Evolutionary conservation across 2,329 filamentous ascomycete genomes (phyloP).

Genomic region (Monosporascus ibericus): DNA sequence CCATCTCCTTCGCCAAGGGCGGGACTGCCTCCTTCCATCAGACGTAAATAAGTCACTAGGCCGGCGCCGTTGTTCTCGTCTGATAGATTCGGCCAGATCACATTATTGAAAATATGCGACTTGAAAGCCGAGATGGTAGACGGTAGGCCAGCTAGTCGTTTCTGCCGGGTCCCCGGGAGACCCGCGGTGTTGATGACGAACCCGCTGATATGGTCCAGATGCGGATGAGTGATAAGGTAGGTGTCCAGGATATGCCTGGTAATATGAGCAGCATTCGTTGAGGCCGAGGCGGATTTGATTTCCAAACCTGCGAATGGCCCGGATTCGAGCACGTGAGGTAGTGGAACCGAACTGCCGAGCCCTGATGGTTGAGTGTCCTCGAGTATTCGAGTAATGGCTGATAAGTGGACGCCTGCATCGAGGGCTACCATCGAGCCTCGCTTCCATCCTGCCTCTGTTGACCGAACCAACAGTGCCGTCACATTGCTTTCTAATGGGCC

Average conservation of each 20-base stretch:
- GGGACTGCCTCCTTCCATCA: constrained; percentile 83
- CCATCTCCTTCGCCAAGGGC: constrained; percentile 74
- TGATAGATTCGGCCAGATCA: constrained; percentile 95
- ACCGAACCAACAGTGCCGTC: constrained; percentile 83
- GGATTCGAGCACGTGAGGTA: constrained; percentile 50
- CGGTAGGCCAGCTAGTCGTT: constrained; percentile 78
- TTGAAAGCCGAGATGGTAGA: constrained; percentile 91
- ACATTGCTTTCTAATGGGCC: constrained; percentile 87
- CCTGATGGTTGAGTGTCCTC: constrained; percentile 42
- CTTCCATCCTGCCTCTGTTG: constrained; percentile 70
- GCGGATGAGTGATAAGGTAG: constrained; percentile 93
- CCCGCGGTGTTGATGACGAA: constrained; percentile 92
- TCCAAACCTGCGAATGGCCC: constrained; percentile 79
- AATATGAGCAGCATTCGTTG: constrained; percentile 76
- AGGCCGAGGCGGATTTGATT: constrained; percentile 58
- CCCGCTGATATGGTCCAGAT: constrained; percentile 87
- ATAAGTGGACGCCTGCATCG: constrained; percentile 85
- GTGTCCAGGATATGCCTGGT: constrained; percentile 76
- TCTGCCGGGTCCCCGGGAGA: constrained; percentile 72
- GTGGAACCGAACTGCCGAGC: constrained; percentile 29
- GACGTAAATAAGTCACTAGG: constrained; percentile 80
- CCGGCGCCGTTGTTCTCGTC: constrained; percentile 95
- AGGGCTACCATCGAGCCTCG: constrained; percentile 83
- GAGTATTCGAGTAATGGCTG: constrained; percentile 76
- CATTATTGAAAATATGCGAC: constrained; percentile 91